Evolutionary conservation across 148 eudicot genomes (phyloP).

Genomic region (Dianthus caryophyllus): DNA sequence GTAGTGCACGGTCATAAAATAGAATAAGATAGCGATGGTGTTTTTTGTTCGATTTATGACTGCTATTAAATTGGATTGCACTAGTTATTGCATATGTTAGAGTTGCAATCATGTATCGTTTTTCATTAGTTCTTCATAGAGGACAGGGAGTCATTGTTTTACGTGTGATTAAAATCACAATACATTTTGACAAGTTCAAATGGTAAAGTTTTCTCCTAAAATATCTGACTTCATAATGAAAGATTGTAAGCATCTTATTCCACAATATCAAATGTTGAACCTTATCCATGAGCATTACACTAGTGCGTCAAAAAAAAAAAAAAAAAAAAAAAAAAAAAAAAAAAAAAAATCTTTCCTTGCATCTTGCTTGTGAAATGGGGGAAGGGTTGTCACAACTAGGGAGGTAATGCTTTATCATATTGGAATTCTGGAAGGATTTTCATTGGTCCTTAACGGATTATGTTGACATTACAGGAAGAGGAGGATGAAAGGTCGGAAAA

Average conservation of each 20-base stretch:
- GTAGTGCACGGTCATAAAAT: background rate
- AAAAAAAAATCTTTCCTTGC: background rate
- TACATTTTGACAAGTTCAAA: background rate
- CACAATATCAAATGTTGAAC: background rate
- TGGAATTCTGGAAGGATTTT: background rate
- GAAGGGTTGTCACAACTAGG: no score
- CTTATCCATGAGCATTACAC: background rate
- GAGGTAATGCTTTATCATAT: background rate
- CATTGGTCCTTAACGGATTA: background rate
- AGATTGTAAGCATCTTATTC: background rate
- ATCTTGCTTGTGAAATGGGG: no score
- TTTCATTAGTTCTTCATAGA: background rate
- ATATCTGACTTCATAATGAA: background rate
- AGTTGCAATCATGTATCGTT: conserved; percentile 1
- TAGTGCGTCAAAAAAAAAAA: background rate
- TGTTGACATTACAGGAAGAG: conserved; percentile 53
- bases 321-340: no score
- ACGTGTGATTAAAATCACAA: background rate
- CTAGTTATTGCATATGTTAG: background rate
- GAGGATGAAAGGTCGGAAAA: conserved; percentile 76
- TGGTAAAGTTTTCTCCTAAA: background rate
- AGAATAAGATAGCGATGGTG: background rate
- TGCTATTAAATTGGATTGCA: background rate
- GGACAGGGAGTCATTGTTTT: background rate
- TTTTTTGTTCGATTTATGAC: background rate